phyloP scores from a whole-genome alignment of 2,329 filamentous ascomycete species.

The Phyllosticta paracitricarpa region DNA sequence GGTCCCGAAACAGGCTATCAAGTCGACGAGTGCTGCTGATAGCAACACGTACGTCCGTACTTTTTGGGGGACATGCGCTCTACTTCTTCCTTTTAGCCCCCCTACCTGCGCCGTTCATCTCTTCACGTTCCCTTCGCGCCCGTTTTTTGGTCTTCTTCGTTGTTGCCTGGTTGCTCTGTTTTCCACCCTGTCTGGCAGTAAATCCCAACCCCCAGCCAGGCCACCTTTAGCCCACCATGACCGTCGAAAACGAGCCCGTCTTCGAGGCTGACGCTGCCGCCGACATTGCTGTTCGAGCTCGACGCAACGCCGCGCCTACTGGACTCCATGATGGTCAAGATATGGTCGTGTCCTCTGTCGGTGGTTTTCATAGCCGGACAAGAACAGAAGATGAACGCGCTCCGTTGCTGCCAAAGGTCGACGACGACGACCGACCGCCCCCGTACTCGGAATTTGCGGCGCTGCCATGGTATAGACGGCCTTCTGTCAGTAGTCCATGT shows the following conservation, averaged over 20 bases:
- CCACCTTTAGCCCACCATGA: neutral
- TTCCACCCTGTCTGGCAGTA: neutral
- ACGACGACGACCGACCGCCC: neutral
- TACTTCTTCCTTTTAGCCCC: neutral
- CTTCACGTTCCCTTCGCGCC: neutral
- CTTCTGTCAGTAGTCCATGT: constrained; percentile 41
- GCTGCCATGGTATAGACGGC: constrained; percentile 52
- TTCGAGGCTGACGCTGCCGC: constrained; percentile 17
- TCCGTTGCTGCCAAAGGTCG: neutral
- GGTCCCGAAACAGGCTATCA: neutral
- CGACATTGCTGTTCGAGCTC: constrained; percentile 16
- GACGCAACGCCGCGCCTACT: constrained; percentile 7
- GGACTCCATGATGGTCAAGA: constrained; percentile 9
- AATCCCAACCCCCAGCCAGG: neutral
- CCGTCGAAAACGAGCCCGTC: neutral
- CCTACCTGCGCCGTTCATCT: neutral
- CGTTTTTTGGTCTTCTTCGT: neutral
- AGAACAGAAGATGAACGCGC: neutral
- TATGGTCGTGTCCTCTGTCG: constrained; percentile 39
- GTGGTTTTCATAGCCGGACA: constrained; percentile 31
- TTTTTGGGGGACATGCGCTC: neutral
- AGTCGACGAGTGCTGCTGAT: neutral
- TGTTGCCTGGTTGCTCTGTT: neutral
- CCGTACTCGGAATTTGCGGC: constrained; percentile 44
- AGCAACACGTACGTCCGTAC: neutral